These are phyloP conservation scores for Lathyrus aphaca DNA, from an alignment of 306 rosid species.

Conservation along the genomic window DNA sequence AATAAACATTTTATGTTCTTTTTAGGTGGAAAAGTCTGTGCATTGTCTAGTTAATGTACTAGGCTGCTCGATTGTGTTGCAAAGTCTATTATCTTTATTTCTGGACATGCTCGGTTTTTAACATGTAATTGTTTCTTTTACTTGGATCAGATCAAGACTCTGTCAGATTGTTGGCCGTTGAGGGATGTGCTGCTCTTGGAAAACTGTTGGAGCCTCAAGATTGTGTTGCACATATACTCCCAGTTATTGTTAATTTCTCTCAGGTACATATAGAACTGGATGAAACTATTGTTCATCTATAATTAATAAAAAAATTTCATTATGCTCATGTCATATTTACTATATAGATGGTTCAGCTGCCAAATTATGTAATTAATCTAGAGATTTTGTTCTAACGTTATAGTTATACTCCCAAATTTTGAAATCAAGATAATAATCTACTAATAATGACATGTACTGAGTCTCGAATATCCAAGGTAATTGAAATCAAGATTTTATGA, in stretches of 20 bases:
- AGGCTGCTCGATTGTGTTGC: conserved; percentile 21
- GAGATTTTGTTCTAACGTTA: conserved; percentile 15
- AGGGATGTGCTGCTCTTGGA: conserved; percentile 96
- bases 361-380: conserved; percentile 16
- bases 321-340: neutral
- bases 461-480: no score
- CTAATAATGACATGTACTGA: no score
- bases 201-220: conserved; percentile 94
- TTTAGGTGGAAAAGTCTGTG: conserved; percentile 6
- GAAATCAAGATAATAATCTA: no score
- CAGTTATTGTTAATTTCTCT: conserved; percentile 93
- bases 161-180: conserved; percentile 93
- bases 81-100: conserved; percentile 30
- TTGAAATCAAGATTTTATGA: no score
- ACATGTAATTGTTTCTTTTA: conserved; percentile 11
- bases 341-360: conserved; percentile 5
- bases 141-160: conserved; percentile 88
- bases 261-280: conserved; percentile 60
- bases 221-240: conserved; percentile 90
- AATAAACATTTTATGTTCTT: conserved; percentile 27
- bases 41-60: conserved; percentile 1
- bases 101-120: conserved; percentile 14
- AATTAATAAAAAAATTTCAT: conserved; percentile 2
- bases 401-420: no score
- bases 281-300: conserved; percentile 12